These are phyloP conservation scores for Silene noctiflora DNA, from an alignment of 179 eudicot species.

Conservation along the genomic window DNA sequence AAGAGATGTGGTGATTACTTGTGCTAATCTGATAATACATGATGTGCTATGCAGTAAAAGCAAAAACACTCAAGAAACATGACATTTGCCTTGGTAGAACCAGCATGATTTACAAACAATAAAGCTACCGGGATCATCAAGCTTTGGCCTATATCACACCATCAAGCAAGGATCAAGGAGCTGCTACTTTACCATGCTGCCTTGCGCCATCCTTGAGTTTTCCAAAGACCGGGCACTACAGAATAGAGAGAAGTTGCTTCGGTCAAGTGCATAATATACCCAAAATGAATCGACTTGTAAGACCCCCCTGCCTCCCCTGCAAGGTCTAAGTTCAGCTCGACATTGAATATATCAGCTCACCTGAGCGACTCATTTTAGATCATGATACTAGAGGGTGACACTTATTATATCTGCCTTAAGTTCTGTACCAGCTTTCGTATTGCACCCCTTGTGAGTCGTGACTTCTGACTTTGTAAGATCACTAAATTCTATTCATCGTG, in stretches of 20 bases:
- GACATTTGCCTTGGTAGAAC: background rate
- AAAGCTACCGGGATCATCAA: background rate
- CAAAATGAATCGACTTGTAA: background rate
- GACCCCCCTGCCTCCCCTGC: background rate
- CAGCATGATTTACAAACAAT: background rate
- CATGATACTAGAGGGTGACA: background rate
- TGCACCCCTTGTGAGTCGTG: background rate
- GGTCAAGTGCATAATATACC: background rate
- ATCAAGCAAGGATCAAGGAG: background rate
- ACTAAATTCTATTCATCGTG: background rate
- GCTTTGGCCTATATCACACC: background rate
- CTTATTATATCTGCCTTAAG: background rate
- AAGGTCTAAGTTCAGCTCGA: background rate
- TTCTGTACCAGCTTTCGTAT: background rate
- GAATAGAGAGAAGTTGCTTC: background rate
- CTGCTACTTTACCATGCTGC: background rate
- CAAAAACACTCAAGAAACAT: background rate
- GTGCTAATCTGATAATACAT: background rate
- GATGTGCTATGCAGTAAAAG: conserved; percentile 12
- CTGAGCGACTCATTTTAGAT: background rate
- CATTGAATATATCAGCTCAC: too few species aligned
- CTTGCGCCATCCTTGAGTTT: background rate
- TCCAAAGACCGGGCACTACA: background rate
- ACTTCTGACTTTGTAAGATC: background rate
- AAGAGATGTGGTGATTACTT: background rate